A percentile compares a stretch with the other conserved stretches of the same genome.
Conservation (phyloP, 192 early-diverging fungal species). For the Podila verticillata region DNA sequence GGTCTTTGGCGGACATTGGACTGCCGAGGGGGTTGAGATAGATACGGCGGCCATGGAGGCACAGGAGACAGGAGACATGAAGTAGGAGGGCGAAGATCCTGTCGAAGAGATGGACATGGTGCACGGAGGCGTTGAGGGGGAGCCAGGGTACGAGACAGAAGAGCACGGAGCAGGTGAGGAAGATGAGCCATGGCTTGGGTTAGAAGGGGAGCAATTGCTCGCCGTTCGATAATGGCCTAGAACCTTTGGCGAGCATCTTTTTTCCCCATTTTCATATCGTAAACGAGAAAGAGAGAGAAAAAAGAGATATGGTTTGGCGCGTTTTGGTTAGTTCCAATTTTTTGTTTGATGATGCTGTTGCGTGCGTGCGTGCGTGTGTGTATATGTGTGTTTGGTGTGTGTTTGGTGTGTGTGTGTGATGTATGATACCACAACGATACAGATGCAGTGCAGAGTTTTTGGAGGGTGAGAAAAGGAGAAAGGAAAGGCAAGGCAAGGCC, state of each 20-base stretch:
- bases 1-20: background rate
- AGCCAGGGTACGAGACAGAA: constrained; percentile 1
- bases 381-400: background rate
- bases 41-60: background rate
- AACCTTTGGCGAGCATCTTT: constrained; percentile 3
- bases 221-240: background rate
- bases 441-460: too few relatives aligned
- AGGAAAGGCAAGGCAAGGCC: too few relatives aligned
- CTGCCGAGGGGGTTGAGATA: background rate
- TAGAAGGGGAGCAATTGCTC: background rate
- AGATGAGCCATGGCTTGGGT: background rate
- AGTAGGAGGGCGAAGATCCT: background rate
- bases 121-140: background rate
- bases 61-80: constrained; percentile 1
- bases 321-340: constrained; percentile 3
- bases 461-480: too few relatives aligned
- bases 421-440: too few relatives aligned
- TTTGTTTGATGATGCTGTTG: background rate
- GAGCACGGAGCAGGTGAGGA: background rate
- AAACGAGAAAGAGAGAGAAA: background rate
- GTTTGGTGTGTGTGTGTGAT: background rate
- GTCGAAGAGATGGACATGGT: background rate
- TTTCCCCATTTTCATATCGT: background rate
- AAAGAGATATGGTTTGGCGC: constrained; percentile 3
- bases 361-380: background rate